Conservation (phyloP, 2,329 filamentous ascomycete genomes). For the Hypoxylon sp. region DNA sequence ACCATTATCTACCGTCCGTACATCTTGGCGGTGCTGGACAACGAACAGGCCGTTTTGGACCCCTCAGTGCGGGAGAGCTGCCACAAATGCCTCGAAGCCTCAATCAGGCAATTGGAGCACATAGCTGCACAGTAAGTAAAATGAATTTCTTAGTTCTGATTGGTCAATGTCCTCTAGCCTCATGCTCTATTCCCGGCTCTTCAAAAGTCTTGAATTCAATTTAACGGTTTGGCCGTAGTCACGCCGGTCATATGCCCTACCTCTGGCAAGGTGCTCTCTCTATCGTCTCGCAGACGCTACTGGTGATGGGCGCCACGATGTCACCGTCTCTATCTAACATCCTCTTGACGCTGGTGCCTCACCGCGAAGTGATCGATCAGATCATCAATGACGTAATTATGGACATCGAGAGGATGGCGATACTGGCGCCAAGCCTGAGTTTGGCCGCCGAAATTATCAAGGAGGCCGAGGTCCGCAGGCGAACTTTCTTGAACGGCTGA, state of each 20-base stretch:
- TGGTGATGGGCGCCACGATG: constrained; percentile 88
- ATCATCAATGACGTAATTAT: constrained; percentile 82
- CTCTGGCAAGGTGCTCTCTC: constrained; percentile 87
- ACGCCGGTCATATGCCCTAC: constrained; percentile 86
- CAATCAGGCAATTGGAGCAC: constrained; percentile 82
- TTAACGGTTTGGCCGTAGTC: constrained; percentile 63
- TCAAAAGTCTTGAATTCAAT: constrained; percentile 44
- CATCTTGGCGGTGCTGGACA: constrained; percentile 81
- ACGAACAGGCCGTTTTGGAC: constrained; percentile 78
- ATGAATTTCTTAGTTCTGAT: constrained; percentile 18
- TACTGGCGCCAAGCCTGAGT: constrained; percentile 79
- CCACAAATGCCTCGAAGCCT: constrained; percentile 83
- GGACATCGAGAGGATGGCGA: constrained; percentile 79
- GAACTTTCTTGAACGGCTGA: constrained; percentile 69
- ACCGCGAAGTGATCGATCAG: constrained; percentile 73
- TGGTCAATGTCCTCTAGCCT: constrained; percentile 33
- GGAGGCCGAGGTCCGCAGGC: constrained; percentile 79
- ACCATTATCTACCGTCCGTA: constrained; percentile 90
- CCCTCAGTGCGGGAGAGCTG: constrained; percentile 80
- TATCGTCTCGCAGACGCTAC: constrained; percentile 82
- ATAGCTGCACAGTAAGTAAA: constrained; percentile 77
- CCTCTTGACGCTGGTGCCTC: constrained; percentile 66
- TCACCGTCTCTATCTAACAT: constrained; percentile 77
- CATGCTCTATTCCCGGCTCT: constrained; percentile 43
- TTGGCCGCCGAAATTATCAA: constrained; percentile 84